phyloP scores from a whole-genome alignment of 2,329 filamentous ascomycete species.

The Aspergillus cejpii region DNA sequence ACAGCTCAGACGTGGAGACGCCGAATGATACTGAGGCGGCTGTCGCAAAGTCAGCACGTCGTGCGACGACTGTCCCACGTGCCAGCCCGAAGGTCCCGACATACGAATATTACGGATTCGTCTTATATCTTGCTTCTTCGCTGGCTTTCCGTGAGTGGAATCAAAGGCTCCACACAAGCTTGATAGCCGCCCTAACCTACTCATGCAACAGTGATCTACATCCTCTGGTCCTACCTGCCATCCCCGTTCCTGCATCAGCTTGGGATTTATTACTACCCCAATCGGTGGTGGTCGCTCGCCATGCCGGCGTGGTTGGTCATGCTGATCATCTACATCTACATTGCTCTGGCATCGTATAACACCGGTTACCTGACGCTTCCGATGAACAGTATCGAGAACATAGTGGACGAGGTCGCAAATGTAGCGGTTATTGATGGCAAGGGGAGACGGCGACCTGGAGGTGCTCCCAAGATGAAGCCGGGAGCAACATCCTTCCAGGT shows the following conservation, averaged over 20 bases:
- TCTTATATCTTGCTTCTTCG: constrained; percentile 83
- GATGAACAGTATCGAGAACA: constrained; percentile 71
- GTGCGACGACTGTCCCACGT: constrained; percentile 63
- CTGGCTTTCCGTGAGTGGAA: constrained; percentile 63
- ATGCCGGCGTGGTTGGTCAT: constrained; percentile 87
- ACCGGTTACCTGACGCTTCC: constrained; percentile 78
- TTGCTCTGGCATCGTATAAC: constrained; percentile 87
- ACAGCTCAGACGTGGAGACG: constrained; percentile 78
- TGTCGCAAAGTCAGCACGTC: constrained; percentile 54
- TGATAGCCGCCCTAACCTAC: constrained; percentile 2
- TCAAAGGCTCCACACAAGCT: not conserved
- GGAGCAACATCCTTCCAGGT: constrained; percentile 38
- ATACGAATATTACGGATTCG: constrained; percentile 99
- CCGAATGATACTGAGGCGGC: constrained; percentile 54
- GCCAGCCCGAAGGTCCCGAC: constrained; percentile 93
- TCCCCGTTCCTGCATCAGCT: constrained; percentile 86
- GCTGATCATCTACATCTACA: constrained; percentile 83
- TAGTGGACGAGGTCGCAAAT: constrained; percentile 85
- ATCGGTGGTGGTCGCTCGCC: constrained; percentile 95
- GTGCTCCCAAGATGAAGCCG: constrained; percentile 39
- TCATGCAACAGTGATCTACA: constrained; percentile 49
- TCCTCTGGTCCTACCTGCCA: constrained; percentile 83
- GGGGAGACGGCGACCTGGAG: constrained; percentile 49
- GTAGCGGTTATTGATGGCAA: constrained; percentile 73
- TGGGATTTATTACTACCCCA: constrained; percentile 93